These are phyloP conservation scores for Elsinoe arachidis DNA, from an alignment of 2,329 filamentous ascomycete genomes.

Conservation along the genomic window DNA sequence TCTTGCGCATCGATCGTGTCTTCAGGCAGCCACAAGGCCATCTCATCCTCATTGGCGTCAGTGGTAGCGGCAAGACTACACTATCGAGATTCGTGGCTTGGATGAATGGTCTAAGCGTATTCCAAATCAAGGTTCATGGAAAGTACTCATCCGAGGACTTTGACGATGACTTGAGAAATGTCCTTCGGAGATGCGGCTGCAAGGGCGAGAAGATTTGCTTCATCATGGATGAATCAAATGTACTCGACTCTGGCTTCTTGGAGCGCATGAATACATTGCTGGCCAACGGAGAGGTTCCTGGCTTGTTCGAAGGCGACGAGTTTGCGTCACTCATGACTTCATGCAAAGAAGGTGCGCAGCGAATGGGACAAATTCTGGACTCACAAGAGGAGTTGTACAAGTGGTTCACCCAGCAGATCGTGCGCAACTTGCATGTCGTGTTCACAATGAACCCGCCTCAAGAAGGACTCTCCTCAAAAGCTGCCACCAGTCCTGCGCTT, in stretches of 20 bases:
- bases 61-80: constrained; percentile 96
- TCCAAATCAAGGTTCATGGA: constrained; percentile 99
- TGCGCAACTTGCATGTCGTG: constrained; percentile 97
- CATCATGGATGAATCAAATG: constrained; percentile 99
- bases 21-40: constrained; percentile 98
- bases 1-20: constrained; percentile 94
- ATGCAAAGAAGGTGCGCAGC: constrained; percentile 95
- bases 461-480: constrained; percentile 88
- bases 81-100: constrained; percentile 96
- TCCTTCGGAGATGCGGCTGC: constrained; percentile 86
- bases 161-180: constrained; percentile 90
- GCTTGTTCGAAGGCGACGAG: constrained; percentile 98
- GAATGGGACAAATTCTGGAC: constrained; percentile 88
- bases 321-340: constrained; percentile 98
- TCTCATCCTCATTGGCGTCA: constrained; percentile 96
- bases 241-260: constrained; percentile 95
- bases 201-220: constrained; percentile 99
- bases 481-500: constrained; percentile 90
- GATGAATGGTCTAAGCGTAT: constrained; percentile 99
- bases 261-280: constrained; percentile 99
- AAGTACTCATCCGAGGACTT: constrained; percentile 98
- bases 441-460: constrained; percentile 99
- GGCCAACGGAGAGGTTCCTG: constrained; percentile 97
- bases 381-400: constrained; percentile 99
- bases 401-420: constrained; percentile 99